A percentile compares a stretch with the other conserved stretches of the same genome.
phyloP scores from a whole-genome alignment of 306 rosid genomes.

The Cicer yamashitae region DNA sequence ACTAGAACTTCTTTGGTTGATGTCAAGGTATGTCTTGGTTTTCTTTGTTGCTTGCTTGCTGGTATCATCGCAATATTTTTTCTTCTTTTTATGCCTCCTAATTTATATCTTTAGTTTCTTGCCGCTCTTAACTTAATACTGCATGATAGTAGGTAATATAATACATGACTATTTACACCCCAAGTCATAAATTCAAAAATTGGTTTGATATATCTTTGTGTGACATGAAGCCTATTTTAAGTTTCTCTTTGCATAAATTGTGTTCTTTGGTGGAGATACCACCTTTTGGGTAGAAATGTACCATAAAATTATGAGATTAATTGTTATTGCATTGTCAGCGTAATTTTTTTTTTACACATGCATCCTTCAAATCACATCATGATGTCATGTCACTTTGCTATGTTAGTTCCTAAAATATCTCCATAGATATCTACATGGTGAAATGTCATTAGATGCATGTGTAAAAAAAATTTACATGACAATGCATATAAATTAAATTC shows the following conservation, averaged over 20 bases:
- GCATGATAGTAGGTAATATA: constrained; percentile 7
- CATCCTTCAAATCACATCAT: not conserved
- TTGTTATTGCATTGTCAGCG: not conserved
- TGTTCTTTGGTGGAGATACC: constrained; percentile 7
- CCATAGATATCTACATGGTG: not conserved
- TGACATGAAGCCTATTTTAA: constrained; percentile 37
- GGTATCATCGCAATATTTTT: not conserved
- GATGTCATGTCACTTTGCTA: not conserved
- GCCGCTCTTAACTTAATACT: constrained; percentile 5
- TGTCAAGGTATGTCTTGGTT: constrained; percentile 61
- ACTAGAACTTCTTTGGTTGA: constrained; percentile 88
- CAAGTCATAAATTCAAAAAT: constrained; percentile 14
- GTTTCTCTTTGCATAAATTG: constrained; percentile 33
- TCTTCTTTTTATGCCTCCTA: constrained; percentile 25
- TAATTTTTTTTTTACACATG: not conserved
- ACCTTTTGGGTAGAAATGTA: constrained; percentile 21
- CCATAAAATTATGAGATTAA: constrained; percentile 4
- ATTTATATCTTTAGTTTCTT: constrained; percentile 35
- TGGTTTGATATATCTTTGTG: constrained; percentile 12
- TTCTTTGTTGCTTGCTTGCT: constrained; percentile 18
- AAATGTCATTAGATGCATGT: not conserved
- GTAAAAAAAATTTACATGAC: not conserved
- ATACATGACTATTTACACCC: constrained; percentile 5
- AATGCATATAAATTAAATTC: not conserved
- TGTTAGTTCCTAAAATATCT: constrained; percentile 2